phyloP scores from a whole-genome alignment of 208 protist genomes.

The Trichomonas vaginalis region DNA sequence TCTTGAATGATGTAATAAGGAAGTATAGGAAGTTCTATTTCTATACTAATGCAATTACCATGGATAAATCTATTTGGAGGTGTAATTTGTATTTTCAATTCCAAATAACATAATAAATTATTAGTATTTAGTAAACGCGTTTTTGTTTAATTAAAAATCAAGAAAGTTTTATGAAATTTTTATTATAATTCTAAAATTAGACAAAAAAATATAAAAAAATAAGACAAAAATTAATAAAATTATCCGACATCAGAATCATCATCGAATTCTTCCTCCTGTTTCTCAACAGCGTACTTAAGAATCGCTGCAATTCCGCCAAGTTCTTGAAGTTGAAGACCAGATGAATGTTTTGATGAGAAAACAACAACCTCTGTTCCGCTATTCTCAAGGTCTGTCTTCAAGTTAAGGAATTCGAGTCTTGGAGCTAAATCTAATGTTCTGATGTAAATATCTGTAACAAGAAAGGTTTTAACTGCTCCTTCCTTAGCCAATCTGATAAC shows the following conservation, averaged over 20 bases:
- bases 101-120: too few relatives aligned
- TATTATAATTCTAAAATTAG: too few relatives aligned
- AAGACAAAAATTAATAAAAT: neutral
- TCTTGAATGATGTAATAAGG: too few relatives aligned
- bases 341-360: neutral
- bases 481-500: neutral
- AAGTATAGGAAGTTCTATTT: too few relatives aligned
- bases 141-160: neutral
- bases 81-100: too few relatives aligned
- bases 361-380: neutral
- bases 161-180: neutral
- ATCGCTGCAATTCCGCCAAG: neutral
- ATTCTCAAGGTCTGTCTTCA: neutral
- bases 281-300: neutral
- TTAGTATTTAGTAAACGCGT: too few relatives aligned
- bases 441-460: neutral
- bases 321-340: neutral
- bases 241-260: neutral
- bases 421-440: neutral
- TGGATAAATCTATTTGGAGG: too few relatives aligned
- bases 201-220: neutral
- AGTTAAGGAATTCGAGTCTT: neutral
- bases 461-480: neutral
- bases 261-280: neutral
- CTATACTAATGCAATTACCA: too few relatives aligned